A percentile compares a stretch with the other conserved stretches of the same genome.
These are phyloP conservation scores for Salinomyces thailandicus DNA, from an alignment of 2,329 filamentous ascomycete genomes.

Conservation along the genomic window DNA sequence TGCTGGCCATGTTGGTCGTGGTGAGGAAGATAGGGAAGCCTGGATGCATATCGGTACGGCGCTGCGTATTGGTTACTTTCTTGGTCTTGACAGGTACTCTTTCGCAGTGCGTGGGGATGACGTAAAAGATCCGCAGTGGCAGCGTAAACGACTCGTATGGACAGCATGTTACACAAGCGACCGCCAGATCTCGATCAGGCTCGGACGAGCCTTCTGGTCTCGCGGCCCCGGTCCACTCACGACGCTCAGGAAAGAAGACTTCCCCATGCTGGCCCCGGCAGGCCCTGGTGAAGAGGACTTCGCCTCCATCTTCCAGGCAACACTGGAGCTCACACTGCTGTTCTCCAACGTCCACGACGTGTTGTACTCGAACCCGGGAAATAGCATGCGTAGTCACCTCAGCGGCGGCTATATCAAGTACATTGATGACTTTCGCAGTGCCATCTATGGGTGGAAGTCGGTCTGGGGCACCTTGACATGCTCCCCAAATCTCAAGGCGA, in stretches of 20 bases:
- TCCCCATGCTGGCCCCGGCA: conserved; percentile 53
- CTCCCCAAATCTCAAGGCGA: conserved; percentile 56
- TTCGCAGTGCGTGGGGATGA: conserved; percentile 49
- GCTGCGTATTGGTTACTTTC: conserved; percentile 58
- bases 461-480: conserved; percentile 58
- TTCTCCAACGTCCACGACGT: conserved; percentile 67
- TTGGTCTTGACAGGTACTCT: conserved; percentile 58
- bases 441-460: conserved; percentile 60
- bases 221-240: conserved; percentile 58
- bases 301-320: conserved; percentile 59
- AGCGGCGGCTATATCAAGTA: conserved; percentile 65
- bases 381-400: conserved; percentile 58
- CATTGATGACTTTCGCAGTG: conserved; percentile 60
- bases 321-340: conserved; percentile 59
- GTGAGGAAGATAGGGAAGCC: conserved; percentile 62
- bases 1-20: conserved; percentile 54
- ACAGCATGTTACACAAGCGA: conserved; percentile 58
- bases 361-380: conserved; percentile 59
- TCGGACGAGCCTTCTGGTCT: conserved; percentile 65
- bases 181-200: conserved; percentile 57
- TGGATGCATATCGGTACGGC: conserved; percentile 70
- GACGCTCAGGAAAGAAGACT: conserved; percentile 54
- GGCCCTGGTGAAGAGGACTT: conserved; percentile 54
- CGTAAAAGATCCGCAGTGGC: conserved; percentile 48
- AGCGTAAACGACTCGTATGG: conserved; percentile 58